Percentiles rank a stretch among this genome's conserved stretches.
phyloP scores from a whole-genome alignment of 345 rosid species.

The Crucihimalaya himalaica region DNA sequence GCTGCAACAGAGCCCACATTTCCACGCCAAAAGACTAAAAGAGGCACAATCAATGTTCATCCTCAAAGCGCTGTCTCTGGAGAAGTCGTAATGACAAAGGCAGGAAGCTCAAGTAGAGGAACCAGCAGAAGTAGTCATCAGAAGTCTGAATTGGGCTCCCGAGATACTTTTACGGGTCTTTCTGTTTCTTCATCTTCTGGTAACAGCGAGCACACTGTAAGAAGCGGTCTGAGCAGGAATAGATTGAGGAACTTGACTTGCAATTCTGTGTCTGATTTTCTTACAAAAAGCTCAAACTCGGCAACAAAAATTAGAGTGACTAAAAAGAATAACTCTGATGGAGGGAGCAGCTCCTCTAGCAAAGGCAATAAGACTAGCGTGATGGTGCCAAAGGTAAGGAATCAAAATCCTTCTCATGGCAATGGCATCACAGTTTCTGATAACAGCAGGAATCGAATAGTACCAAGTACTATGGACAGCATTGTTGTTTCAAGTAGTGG shows the following conservation, averaged over 20 bases:
- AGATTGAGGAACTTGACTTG: conserved; percentile 60
- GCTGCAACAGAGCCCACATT: not conserved
- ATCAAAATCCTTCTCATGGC: conserved; percentile 46
- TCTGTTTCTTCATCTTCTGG: conserved; percentile 48
- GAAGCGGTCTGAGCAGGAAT: conserved; percentile 43
- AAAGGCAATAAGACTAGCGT: conserved; percentile 57
- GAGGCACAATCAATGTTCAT: conserved; percentile 23
- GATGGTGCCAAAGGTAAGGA: conserved; percentile 44
- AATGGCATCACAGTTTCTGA: conserved; percentile 59
- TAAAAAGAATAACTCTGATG: conserved; percentile 57
- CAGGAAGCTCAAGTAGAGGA: conserved; percentile 57
- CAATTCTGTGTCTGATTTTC: conserved; percentile 57
- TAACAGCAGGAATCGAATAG: conserved; percentile 55
- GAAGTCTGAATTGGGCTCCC: conserved; percentile 44
- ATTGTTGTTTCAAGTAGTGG: conserved; percentile 56
- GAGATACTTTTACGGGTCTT: conserved; percentile 15
- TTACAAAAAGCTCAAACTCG: conserved; percentile 43
- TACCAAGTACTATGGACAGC: conserved; percentile 49
- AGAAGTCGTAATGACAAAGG: conserved; percentile 38
- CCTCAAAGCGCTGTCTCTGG: conserved; percentile 26
- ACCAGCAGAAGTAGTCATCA: conserved; percentile 44
- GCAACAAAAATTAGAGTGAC: conserved; percentile 47
- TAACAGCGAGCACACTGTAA: conserved; percentile 46
- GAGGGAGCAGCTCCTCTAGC: conserved; percentile 66
- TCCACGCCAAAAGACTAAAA: conserved; percentile 28